phyloP scores from a whole-genome alignment of 2,329 filamentous ascomycete species.

The Cercospora brassicicola region DNA sequence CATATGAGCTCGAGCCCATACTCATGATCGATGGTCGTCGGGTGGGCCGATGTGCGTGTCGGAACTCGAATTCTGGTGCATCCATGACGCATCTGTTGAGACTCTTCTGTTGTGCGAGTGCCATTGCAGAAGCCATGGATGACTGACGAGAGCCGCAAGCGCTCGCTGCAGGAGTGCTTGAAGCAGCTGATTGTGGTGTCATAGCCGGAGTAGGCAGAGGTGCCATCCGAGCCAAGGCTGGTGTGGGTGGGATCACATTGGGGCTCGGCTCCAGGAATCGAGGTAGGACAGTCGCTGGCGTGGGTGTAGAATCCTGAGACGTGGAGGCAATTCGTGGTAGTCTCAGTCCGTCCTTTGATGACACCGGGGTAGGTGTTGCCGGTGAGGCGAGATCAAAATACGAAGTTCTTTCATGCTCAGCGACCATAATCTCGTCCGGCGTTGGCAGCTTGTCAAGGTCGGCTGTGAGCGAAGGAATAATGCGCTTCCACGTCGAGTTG shows the following conservation, averaged over 20 bases:
- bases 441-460: slow-evolving; percentile 52
- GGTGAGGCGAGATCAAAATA: slow-evolving; percentile 25
- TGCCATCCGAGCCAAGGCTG: slow-evolving; percentile 56
- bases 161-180: slow-evolving; percentile 63
- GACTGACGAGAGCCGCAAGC: slow-evolving; percentile 53
- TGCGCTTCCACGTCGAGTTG: slow-evolving; percentile 44
- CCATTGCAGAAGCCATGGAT: slow-evolving; percentile 61
- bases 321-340: slow-evolving; percentile 29
- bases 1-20: slow-evolving; percentile 55
- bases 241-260: slow-evolving; percentile 53
- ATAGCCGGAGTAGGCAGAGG: slow-evolving; percentile 63
- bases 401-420: slow-evolving; percentile 11
- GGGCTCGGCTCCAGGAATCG: slow-evolving; percentile 54
- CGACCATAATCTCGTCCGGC: slow-evolving; percentile 11
- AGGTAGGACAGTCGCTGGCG: slow-evolving; percentile 44
- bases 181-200: slow-evolving; percentile 57
- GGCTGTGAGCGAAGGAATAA: slow-evolving; percentile 59
- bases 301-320: slow-evolving; percentile 48
- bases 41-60: slow-evolving; percentile 47
- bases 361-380: slow-evolving; percentile 28
- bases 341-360: slow-evolving; percentile 19
- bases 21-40: slow-evolving; percentile 52
- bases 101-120: slow-evolving; percentile 56
- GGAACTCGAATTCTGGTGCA: slow-evolving; percentile 42
- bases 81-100: slow-evolving; percentile 59